Percentiles rank a stretch among this genome's conserved stretches.
Evolutionary conservation across 2,329 filamentous ascomycete species (phyloP).

Genomic region (Pseudocercospora ulei): DNA sequence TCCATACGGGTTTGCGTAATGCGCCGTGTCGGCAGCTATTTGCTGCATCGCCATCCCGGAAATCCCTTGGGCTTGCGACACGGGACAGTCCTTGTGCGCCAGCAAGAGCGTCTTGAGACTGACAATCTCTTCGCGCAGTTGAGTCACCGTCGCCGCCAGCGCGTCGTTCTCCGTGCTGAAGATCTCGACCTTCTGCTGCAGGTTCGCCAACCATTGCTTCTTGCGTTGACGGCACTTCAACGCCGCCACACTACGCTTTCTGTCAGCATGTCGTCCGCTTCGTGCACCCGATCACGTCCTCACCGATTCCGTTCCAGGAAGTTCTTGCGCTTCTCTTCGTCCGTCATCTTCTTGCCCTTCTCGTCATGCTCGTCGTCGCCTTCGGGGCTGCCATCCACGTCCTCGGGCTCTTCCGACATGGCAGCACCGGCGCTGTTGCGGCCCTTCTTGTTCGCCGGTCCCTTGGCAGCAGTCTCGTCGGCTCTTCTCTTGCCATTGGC

Average conservation of each 20-base stretch:
- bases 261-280: slow-evolving; percentile 26
- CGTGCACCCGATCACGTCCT: slow-evolving; percentile 29
- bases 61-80: slow-evolving; percentile 76
- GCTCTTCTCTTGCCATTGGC: slow-evolving; percentile 68
- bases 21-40: slow-evolving; percentile 40
- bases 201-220: slow-evolving; percentile 95
- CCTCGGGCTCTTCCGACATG: slow-evolving; percentile 45
- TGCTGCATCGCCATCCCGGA: slow-evolving; percentile 44
- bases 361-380: slow-evolving; percentile 38
- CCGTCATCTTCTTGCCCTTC: slow-evolving; percentile 80
- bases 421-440: slow-evolving; percentile 46
- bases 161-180: slow-evolving; percentile 87
- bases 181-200: slow-evolving; percentile 88
- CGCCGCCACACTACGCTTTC: slow-evolving; percentile 92
- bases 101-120: slow-evolving; percentile 86
- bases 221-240: slow-evolving; percentile 95
- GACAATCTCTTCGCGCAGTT: slow-evolving; percentile 83
- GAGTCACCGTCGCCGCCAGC: slow-evolving; percentile 70
- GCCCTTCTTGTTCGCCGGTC: slow-evolving; percentile 58
- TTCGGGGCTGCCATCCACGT: slow-evolving; percentile 43
- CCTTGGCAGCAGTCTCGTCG: slow-evolving; percentile 59
- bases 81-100: slow-evolving; percentile 91
- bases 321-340: slow-evolving; percentile 97
- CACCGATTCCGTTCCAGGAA: slow-evolving; percentile 95
- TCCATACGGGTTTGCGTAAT: slow-evolving; percentile 42